These are phyloP conservation scores for Rosa chinensis DNA, from an alignment of 306 rosid species.

Conservation along the genomic window DNA sequence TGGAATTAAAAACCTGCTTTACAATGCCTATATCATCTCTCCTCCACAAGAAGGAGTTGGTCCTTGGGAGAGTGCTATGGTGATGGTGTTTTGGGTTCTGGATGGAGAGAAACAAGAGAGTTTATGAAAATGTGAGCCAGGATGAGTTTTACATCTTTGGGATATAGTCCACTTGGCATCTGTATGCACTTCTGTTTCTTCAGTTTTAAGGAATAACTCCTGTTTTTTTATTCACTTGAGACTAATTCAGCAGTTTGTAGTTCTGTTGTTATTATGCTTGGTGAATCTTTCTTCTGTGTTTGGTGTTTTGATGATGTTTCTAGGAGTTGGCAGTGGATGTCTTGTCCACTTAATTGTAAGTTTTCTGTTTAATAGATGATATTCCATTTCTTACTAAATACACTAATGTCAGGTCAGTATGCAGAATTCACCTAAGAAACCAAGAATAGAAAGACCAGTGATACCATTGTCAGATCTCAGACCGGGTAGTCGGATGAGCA, in stretches of 20 bases:
- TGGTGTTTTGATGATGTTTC: not conserved
- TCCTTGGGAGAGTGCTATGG: not conserved
- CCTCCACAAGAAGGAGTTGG: not conserved
- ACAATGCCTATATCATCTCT: not conserved
- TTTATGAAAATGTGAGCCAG: not conserved
- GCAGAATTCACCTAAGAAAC: slow-evolving; percentile 72
- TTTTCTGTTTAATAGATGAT: not conserved
- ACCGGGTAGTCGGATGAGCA: slow-evolving; percentile 36
- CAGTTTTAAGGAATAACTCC: not conserved
- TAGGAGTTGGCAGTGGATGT: not conserved
- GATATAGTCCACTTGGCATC: not conserved
- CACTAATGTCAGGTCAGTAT: slow-evolving; percentile 58
- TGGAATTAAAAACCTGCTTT: not conserved
- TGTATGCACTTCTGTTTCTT: not conserved
- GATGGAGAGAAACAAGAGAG: not conserved
- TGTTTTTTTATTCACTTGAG: not conserved
- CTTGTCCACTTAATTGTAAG: not conserved
- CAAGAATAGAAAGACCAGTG: slow-evolving; percentile 77
- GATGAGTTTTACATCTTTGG: not conserved
- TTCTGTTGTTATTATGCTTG: not conserved
- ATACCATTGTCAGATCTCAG: slow-evolving; percentile 43
- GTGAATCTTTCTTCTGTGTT: not conserved
- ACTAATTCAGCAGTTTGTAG: not conserved
- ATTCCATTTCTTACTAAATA: not conserved
- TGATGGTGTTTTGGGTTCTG: not conserved